Percentiles rank a stretch among this genome's conserved stretches.
Evolutionary conservation across 2,329 filamentous ascomycete species (phyloP).

Genomic region (Phialophora chinensis): DNA sequence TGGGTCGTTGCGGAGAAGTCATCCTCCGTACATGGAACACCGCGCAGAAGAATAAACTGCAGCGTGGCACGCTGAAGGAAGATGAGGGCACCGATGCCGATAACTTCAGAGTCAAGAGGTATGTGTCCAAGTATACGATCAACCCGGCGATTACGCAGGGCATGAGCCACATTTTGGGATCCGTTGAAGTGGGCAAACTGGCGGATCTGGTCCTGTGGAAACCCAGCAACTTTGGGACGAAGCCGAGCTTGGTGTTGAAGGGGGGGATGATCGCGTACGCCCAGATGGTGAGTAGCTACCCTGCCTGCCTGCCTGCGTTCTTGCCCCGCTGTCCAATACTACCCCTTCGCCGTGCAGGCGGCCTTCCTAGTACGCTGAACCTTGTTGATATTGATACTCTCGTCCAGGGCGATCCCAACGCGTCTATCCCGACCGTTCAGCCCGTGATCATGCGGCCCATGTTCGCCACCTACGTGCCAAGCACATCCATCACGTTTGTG

Average conservation of each 20-base stretch:
- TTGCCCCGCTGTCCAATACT: not conserved
- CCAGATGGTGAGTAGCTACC: constrained; percentile 70
- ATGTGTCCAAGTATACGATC: constrained; percentile 94
- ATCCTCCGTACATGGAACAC: constrained; percentile 95
- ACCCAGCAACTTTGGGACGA: constrained; percentile 82
- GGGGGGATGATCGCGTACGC: constrained; percentile 82
- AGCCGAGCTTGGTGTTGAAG: constrained; percentile 82
- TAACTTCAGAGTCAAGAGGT: constrained; percentile 90
- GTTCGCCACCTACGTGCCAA: constrained; percentile 77
- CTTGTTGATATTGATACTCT: not conserved
- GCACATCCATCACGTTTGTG: constrained; percentile 81
- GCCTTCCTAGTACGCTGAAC: not conserved
- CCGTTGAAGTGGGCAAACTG: constrained; percentile 84
- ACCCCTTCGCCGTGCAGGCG: too few species aligned
- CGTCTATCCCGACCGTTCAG: constrained; percentile 85
- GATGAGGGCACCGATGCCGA: constrained; percentile 81
- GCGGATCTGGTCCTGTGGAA: constrained; percentile 91
- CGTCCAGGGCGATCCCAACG: constrained; percentile 74
- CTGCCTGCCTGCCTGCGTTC: not conserved
- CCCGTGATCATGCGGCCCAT: constrained; percentile 83
- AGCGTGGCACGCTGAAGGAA: constrained; percentile 76
- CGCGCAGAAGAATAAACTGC: constrained; percentile 92
- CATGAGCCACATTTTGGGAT: constrained; percentile 84
- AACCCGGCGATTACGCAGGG: constrained; percentile 92
- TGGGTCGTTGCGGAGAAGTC: constrained; percentile 95